Conservation (phyloP, 78 protist genomes). For the Guillardia theta region DNA sequence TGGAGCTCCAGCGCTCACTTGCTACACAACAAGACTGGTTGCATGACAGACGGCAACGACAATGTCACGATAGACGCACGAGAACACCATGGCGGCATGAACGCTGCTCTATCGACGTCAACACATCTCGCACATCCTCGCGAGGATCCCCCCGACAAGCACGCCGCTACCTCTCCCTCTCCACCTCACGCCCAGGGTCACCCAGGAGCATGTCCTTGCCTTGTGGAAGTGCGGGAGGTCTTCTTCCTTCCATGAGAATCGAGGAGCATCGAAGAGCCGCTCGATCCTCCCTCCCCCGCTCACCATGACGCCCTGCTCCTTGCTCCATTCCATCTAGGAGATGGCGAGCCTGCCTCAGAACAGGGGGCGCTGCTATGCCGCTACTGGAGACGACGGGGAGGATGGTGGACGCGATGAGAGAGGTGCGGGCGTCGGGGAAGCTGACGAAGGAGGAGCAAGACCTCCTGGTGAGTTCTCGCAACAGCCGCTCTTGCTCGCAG, state of each 20-base stretch:
- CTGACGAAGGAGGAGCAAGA: too few species aligned
- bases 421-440: too few species aligned
- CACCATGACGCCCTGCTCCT: slow-evolving; percentile 29
- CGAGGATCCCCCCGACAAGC: too few species aligned
- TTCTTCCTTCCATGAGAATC: background rate
- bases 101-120: too few species aligned
- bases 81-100: too few species aligned
- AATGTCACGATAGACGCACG: too few species aligned
- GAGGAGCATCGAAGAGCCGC: background rate
- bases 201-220: background rate
- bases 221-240: background rate
- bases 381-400: background rate
- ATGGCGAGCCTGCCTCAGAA: background rate
- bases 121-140: too few species aligned
- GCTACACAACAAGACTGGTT: too few species aligned
- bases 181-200: background rate
- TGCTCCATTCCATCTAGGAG: background rate
- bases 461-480: too few species aligned
- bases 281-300: slow-evolving; percentile 38
- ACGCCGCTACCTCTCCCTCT: background rate
- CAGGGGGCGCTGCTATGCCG: background rate
- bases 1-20: too few species aligned
- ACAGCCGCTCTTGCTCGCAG: too few species aligned
- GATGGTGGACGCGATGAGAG: background rate
- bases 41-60: too few species aligned